Conservation (phyloP, 139 green algal species). For the Chlorella sorokiniana region DNA sequence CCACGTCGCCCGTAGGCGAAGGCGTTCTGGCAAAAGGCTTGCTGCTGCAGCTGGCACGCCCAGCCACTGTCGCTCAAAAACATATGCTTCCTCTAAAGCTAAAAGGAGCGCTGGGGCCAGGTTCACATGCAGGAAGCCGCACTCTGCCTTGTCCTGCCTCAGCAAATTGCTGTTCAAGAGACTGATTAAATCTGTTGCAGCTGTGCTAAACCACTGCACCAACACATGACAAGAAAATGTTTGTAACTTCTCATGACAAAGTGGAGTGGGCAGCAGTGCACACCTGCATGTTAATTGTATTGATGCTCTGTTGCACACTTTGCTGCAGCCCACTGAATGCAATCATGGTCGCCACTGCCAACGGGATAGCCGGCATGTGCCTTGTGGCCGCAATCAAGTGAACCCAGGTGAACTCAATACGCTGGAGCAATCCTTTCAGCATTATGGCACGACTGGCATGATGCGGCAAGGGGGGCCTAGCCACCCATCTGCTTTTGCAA, state of each 20-base stretch:
- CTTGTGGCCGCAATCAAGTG: not conserved
- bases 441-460: not conserved
- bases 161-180: constrained; percentile 76
- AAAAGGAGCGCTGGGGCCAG: constrained; percentile 78
- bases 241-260: not conserved
- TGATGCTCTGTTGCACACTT: constrained; percentile 82
- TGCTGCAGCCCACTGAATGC: constrained; percentile 72
- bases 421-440: constrained; percentile 6
- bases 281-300: constrained; percentile 72
- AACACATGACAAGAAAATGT: no score
- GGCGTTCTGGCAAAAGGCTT: constrained; percentile 12
- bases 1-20: not conserved
- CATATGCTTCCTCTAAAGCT: constrained; percentile 67
- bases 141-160: constrained; percentile 59
- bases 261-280: not conserved
- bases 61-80: constrained; percentile 11
- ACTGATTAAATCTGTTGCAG: constrained; percentile 61
- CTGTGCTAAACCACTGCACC: constrained; percentile 71
- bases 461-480: not conserved
- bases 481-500: not conserved
- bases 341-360: constrained; percentile 62
- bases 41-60: not conserved
- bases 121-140: constrained; percentile 79
- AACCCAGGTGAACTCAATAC: constrained; percentile 10
- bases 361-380: constrained; percentile 61